Percentiles rank a stretch among this genome's conserved stretches.
phyloP scores from a whole-genome alignment of 208 protist species.

The Acanthamoeba triangularis region DNA sequence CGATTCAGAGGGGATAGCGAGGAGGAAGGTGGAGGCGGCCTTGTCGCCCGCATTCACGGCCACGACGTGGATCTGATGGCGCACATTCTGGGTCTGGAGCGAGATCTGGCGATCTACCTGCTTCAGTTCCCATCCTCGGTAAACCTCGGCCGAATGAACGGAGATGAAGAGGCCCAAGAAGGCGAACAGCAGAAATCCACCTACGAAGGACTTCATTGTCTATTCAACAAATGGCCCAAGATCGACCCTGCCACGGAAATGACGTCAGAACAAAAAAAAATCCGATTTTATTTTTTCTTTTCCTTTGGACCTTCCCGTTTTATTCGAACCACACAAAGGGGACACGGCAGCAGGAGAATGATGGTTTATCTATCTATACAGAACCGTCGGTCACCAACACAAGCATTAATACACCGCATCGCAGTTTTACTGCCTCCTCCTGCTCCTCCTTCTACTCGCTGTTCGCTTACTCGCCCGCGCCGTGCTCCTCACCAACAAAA shows the following conservation, averaged over 20 bases:
- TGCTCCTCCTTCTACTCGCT: too few species aligned
- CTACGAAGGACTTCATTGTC: not conserved
- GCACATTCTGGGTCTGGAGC: slow-evolving; percentile 19
- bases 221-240: not conserved
- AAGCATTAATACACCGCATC: not conserved
- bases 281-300: too few species aligned
- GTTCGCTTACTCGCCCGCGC: not conserved
- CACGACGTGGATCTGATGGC: not conserved
- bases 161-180: not conserved
- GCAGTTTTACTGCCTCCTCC: too few species aligned
- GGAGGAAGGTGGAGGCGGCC: not conserved
- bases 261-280: not conserved
- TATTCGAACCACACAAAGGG: too few species aligned
- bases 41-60: slow-evolving; percentile 14
- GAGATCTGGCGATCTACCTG: not conserved
- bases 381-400: not conserved
- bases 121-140: slow-evolving; percentile 19
- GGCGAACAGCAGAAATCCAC: not conserved
- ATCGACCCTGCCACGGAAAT: not conserved
- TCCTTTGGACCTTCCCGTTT: too few species aligned
- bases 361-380: not conserved
- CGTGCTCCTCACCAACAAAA: slow-evolving; percentile 70
- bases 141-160: slow-evolving; percentile 12
- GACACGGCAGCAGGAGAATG: too few species aligned
- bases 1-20: not conserved